Evolutionary conservation across 345 rosid genomes (phyloP), one percentile per base, ranked within the genome.

Genomic region (Rhizophora mangle): DNA sequence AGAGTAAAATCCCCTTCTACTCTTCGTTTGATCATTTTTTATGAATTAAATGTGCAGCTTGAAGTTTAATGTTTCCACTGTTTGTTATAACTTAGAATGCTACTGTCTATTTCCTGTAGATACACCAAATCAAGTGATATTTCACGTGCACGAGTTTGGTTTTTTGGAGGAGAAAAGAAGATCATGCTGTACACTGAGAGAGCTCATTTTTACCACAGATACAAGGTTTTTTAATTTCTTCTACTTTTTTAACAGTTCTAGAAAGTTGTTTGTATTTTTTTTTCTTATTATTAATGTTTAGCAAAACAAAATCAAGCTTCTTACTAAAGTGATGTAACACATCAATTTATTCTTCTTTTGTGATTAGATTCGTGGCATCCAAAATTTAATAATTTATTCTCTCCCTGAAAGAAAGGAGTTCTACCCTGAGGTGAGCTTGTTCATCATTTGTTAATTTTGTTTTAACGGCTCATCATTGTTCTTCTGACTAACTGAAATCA

Each of bases 351-450:
- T 8, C 56, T 71, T 61, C 66, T 52, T 18, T 76, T 72, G 34
- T 51, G 76, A 65, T 62, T 81, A 95, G 97, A 90, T 95, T 62
- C 97, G 97, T 61, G 97, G 99, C 57, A 81, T 92, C 70, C 79
- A 78, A 76, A 92, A 84, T 68, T 80, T 95, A 70, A 90, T 95
- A 16, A 74, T 95, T 61, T 95, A 92, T 79, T 95, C 97, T 64
- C 90, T 92, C 36, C 97, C 97, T 0, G 96, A 95, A 72, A 80
- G 96, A 72, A 95, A 92, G 78, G 97, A 95, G 82, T 92, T 95
- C 64, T 95, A 92, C 72, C 89, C 92, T 34, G 92, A 95, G 96
- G 99, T 86, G 70, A 82, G 84, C 52, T 53, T 54, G 29, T 21
- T 52, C 10, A 20, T 22, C 8, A 18, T 68, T 39, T 16, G 36